Evolutionary conservation across 257 asterid genomes (phyloP).

Genomic region (Cordia subcordata): DNA sequence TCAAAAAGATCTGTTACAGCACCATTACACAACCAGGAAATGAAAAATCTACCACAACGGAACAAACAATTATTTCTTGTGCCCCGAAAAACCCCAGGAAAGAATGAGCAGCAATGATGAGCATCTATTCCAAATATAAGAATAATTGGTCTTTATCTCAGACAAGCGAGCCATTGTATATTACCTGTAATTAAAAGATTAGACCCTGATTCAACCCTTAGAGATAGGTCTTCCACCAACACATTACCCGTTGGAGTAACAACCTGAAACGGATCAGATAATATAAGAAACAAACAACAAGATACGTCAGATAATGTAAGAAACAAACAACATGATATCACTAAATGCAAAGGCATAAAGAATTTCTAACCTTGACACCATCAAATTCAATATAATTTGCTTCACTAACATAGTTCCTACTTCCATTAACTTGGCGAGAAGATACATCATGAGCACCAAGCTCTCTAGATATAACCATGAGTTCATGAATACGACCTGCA

Average conservation of each 20-base stretch:
- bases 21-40: no score
- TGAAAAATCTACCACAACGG: no score
- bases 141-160: no score
- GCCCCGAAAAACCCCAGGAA: no score
- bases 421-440: constrained; percentile 66
- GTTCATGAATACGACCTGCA: constrained; percentile 98
- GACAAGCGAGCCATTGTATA: not conserved
- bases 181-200: constrained; percentile 97
- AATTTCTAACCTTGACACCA: constrained; percentile 68
- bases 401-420: constrained; percentile 82
- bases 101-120: no score
- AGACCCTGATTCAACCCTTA: constrained; percentile 94
- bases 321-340: constrained; percentile 14
- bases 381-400: constrained; percentile 95
- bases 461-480: constrained; percentile 81
- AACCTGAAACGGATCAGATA: constrained; percentile 53
- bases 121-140: no score
- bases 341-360: not conserved
- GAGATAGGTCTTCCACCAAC: constrained; percentile 78
- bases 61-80: no score
- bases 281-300: constrained; percentile 13
- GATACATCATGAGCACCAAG: constrained; percentile 63
- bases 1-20: no score
- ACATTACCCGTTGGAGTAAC: constrained; percentile 98
- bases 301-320: constrained; percentile 7